Base-by-base conservation (phyloP, 2,329 filamentous ascomycete species). In the Alternaria sp. region DNA sequence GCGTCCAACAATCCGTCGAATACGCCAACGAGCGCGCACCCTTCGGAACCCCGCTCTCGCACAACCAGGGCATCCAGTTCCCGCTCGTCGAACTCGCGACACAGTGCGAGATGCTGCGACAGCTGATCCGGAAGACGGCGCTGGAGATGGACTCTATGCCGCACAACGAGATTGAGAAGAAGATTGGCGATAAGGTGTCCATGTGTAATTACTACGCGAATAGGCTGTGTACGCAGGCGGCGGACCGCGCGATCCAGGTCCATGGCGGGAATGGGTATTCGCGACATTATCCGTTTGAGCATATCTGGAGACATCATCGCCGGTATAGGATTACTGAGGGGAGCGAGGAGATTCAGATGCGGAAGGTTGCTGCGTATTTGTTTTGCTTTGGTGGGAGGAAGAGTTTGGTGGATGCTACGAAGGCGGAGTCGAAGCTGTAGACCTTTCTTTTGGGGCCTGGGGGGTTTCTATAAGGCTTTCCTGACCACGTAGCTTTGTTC, bases 181-280 rank as follows among this genome's bases (percentile, higher is more conserved):
- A 82, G 66, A 79, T 90, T n/a, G 86, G 86, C 23, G 86, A 88
- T 72, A 87, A 88, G 72, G 87, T 90, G 28, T 84, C 82, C 58
- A 89, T 90, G 88, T 90, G 88, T 77, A 90, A 89, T 71, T 90
- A 88, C 73, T 90, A 86, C 82, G 87, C 87, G 1, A 89, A 89
- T 70, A 79, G 88, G 37, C 75, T 90, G 41, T 88, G 85, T 56
- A 87, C 84, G 11, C 82, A 89, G 71, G 86, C 87, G 3, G 88
- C 88, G 3, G 88, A 90, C 71, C 81, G 84, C 28, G 88, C 88
- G 3, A 90, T 90, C 26, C 88, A 90, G 80, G 84, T 88, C 11
- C 84, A 87, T 70, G 88, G 88, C 7, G 87, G 87, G 0, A 85
- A 86, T 70, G 87, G 87, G 1, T 89, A 89, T 71, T 86, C 83